phyloP scores from a whole-genome alignment of 192 early-diverging fungal genomes.

The Rhizophagus clarus region DNA sequence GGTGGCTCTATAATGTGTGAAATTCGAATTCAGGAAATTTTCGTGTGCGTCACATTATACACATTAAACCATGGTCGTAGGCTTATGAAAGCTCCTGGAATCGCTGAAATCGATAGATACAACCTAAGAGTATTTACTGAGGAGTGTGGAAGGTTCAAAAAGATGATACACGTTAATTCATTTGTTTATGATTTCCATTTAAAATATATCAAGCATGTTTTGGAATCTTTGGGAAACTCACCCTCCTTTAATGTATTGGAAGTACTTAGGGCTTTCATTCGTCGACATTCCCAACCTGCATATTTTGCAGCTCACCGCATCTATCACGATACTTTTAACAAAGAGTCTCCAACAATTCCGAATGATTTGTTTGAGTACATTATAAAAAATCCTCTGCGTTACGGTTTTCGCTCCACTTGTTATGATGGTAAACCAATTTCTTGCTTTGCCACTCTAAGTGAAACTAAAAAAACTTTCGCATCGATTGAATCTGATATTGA shows the following conservation, averaged over 20 bases:
- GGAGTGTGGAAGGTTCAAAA: slow-evolving; percentile 61
- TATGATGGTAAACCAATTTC: slow-evolving; percentile 45
- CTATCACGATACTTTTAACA: slow-evolving; percentile 48
- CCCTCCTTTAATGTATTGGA: slow-evolving; percentile 50
- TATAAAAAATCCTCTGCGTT: slow-evolving; percentile 45
- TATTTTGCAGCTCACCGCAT: slow-evolving; percentile 56
- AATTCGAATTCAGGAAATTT: slow-evolving; percentile 55
- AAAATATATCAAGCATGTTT: slow-evolving; percentile 49
- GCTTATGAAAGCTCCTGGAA: slow-evolving; percentile 39
- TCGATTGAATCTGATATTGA: not conserved
- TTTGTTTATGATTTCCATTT: slow-evolving; percentile 66
- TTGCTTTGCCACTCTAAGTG: slow-evolving; percentile 42
- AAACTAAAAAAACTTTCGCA: not conserved
- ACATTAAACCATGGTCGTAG: slow-evolving; percentile 58
- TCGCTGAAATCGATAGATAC: slow-evolving; percentile 44
- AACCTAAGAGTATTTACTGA: slow-evolving; percentile 55
- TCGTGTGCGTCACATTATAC: slow-evolving; percentile 61
- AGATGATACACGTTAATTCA: slow-evolving; percentile 60
- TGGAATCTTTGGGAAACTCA: slow-evolving; percentile 42
- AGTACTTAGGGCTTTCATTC: slow-evolving; percentile 49
- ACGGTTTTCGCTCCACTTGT: slow-evolving; percentile 44
- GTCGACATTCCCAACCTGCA: slow-evolving; percentile 47
- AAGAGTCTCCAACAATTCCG: slow-evolving; percentile 33
- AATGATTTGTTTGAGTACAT: slow-evolving; percentile 46
- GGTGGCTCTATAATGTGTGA: slow-evolving; percentile 64